Conservation (phyloP, 257 asterid species). For the Eucommia ulmoides region DNA sequence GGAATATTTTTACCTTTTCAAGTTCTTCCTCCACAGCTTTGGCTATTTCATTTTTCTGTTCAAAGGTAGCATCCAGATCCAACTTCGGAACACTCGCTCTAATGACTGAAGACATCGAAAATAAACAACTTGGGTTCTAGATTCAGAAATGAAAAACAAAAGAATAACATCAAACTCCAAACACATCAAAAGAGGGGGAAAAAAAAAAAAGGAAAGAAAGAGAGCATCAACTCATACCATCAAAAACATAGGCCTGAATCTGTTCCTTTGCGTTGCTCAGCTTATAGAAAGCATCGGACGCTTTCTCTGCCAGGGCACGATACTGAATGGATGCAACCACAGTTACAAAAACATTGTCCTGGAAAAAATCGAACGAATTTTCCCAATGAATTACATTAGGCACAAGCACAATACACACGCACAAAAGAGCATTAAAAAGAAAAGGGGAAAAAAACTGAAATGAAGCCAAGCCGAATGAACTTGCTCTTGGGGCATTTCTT, state of each 20-base stretch:
- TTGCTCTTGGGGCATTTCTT: too few relatives aligned
- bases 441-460: too few relatives aligned
- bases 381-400: background rate
- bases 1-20: slow-evolving; percentile 34
- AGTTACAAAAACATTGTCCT: slow-evolving; percentile 26
- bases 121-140: too few relatives aligned
- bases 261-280: slow-evolving; percentile 20
- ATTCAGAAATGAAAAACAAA: background rate
- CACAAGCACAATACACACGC: too few relatives aligned
- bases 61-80: slow-evolving; percentile 53
- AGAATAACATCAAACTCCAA: background rate
- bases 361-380: too few relatives aligned
- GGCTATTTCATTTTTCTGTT: slow-evolving; percentile 75
- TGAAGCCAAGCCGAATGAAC: too few relatives aligned
- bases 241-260: slow-evolving; percentile 26
- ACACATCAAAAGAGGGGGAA: too few relatives aligned
- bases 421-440: too few relatives aligned
- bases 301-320: slow-evolving; percentile 23
- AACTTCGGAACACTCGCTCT: slow-evolving; percentile 71
- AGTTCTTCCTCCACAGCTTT: slow-evolving; percentile 78
- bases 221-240: slow-evolving; percentile 10
- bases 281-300: slow-evolving; percentile 22
- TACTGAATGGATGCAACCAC: slow-evolving; percentile 29
- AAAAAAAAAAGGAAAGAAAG: background rate
- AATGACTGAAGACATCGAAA: slow-evolving; percentile 37